Percentiles rank a stretch among this genome's conserved stretches.
phyloP scores from a whole-genome alignment of 73 alveolate genomes.

The Paramecium primaurelia region DNA sequence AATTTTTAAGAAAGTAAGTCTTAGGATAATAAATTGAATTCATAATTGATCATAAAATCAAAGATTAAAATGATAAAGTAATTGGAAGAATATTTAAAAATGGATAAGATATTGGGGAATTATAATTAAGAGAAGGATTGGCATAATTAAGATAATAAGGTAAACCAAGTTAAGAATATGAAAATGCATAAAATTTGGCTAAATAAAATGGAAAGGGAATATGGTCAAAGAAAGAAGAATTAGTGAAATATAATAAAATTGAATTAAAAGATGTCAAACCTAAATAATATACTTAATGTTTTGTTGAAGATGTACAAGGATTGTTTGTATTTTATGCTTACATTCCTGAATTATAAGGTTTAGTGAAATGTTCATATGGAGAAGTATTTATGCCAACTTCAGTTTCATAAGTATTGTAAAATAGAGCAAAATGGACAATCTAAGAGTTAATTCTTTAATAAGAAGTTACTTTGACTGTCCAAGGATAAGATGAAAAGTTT shows the following conservation, averaged over 20 bases:
- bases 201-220: not conserved
- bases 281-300: not conserved
- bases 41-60: slow-evolving; percentile 61
- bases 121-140: slow-evolving; percentile 1
- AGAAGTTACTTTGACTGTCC: not conserved
- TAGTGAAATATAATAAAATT: not conserved
- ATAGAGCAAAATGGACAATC: slow-evolving; percentile 30
- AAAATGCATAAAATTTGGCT: not conserved
- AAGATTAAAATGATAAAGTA: slow-evolving; percentile 38
- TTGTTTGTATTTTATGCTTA: slow-evolving; percentile 41
- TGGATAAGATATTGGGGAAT: slow-evolving; percentile 40
- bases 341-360: not conserved
- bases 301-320: slow-evolving; percentile 41
- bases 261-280: not conserved
- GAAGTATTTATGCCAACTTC: slow-evolving; percentile 33
- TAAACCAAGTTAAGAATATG: not conserved
- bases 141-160: not conserved
- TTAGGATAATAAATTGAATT: slow-evolving; percentile 67
- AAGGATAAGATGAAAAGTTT: slow-evolving; percentile 37
- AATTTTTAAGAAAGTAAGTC: slow-evolving; percentile 67
- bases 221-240: not conserved
- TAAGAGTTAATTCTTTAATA: slow-evolving; percentile 33
- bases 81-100: slow-evolving; percentile 45
- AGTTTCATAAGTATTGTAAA: not conserved
- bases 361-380: slow-evolving; percentile 40